Conservation (phyloP, 192 early-diverging fungal genomes). For the Spizellomyces sp. region DNA sequence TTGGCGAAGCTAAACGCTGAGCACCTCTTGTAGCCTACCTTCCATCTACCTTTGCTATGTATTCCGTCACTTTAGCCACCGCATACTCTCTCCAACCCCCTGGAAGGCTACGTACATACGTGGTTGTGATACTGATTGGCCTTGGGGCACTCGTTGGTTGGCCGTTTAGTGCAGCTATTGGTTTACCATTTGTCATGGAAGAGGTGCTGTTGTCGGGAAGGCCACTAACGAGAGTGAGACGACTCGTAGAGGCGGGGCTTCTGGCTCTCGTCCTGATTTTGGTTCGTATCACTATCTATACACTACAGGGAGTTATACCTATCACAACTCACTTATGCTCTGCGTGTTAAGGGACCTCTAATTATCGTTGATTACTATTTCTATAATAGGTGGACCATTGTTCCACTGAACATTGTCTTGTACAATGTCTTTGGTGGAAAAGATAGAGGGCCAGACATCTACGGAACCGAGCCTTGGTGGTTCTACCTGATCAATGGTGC, state of each 20-base stretch:
- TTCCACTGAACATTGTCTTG: constrained; percentile 83
- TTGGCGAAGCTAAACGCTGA: background rate
- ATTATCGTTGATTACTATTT: constrained; percentile 73
- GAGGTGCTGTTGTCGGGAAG: constrained; percentile 57
- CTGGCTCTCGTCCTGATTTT: constrained; percentile 29
- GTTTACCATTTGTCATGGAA: constrained; percentile 76
- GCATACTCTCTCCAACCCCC: constrained; percentile 66
- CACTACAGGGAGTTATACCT: constrained; percentile 1
- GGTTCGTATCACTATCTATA: constrained; percentile 7
- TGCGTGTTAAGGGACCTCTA: constrained; percentile 57
- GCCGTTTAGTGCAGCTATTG: constrained; percentile 81
- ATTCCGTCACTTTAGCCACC: constrained; percentile 72
- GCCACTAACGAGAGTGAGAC: constrained; percentile 25
- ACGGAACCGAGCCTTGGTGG: constrained; percentile 90
- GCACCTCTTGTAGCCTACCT: constrained; percentile 62
- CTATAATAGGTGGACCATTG: constrained; percentile 71
- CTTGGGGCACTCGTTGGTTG: constrained; percentile 74
- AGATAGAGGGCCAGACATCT: constrained; percentile 72
- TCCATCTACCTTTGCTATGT: constrained; percentile 95
- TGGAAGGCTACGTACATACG: constrained; percentile 51
- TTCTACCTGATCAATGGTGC: constrained; percentile 90
- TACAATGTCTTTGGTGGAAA: constrained; percentile 88
- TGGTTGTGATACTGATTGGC: constrained; percentile 63
- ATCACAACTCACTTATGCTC: constrained; percentile 10
- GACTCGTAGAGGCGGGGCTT: constrained; percentile 45